These are phyloP conservation scores for Pseudotsuga menziesii DNA, from an alignment of 75 land plant genomes.

Conservation along the genomic window DNA sequence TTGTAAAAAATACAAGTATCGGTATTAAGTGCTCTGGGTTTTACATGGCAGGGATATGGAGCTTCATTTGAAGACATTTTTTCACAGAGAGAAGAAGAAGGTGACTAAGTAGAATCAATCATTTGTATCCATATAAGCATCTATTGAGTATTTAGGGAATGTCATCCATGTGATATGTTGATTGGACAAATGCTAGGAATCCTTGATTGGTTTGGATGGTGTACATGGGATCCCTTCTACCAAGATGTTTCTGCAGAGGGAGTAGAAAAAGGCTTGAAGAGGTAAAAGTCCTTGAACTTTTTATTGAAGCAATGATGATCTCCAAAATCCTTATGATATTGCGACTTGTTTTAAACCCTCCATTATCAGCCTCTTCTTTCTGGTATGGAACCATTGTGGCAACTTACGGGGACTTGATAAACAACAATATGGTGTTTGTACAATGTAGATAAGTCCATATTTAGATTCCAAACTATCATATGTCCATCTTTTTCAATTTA, in stretches of 20 bases:
- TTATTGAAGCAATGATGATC: background rate
- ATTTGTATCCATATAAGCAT: background rate
- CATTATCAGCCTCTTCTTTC: background rate
- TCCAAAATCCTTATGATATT: background rate
- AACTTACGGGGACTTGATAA: too few relatives aligned
- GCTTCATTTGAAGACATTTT: constrained; percentile 22
- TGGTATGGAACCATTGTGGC: too few relatives aligned
- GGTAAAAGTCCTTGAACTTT: background rate
- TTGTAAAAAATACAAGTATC: background rate
- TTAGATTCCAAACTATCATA: too few relatives aligned
- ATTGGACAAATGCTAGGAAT: constrained; percentile 68
- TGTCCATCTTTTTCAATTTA: too few relatives aligned
- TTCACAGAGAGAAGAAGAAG: constrained; percentile 38
- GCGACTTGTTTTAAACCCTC: background rate
- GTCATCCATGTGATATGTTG: background rate
- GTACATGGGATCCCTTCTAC: constrained; percentile 99
- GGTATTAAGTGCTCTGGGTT: background rate
- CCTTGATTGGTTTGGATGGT: constrained; percentile 96
- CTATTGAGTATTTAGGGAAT: background rate
- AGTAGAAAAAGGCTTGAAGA: constrained; percentile 56
- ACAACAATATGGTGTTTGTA: too few relatives aligned
- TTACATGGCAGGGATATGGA: constrained; percentile 24
- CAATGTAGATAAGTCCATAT: too few relatives aligned
- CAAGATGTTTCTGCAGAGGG: constrained; percentile 90
- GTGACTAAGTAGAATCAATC: constrained; percentile 8